Evolutionary conservation across 2,329 filamentous ascomycete species (phyloP), one percentile per base, ranked within the genome.

Genomic region (Stagonosporopsis rhizophila): DNA sequence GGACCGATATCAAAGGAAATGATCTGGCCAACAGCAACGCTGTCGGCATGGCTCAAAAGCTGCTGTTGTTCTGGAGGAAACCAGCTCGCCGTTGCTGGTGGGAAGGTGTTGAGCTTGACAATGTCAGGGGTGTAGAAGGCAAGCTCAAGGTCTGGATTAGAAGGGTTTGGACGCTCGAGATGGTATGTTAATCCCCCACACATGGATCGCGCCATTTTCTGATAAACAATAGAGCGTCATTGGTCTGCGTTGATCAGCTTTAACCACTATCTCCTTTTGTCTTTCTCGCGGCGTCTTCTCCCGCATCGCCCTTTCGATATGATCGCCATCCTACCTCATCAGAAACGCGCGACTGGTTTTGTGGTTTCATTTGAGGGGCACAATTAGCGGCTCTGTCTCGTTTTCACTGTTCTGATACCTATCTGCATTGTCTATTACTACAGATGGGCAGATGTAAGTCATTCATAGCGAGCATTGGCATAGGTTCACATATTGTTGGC

Each of bases 131-230:
- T 14, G 89, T 98, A 7, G 87, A 96, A 47, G 94, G 93, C 48
- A 91, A 89, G 75, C 83, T 99, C 66, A 99, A 99, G 79, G 92
- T 99, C 56, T 99, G 95, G 95, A 98, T 99, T 75, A 85, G 95
- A 72, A 86, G 95, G 69, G 95, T 99, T 57, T 99, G 95, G 95
- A 99, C 95, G 57, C 83, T 99, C 56, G 95, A 99, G 82, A 99
- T 99, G 86, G 86, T 88, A 76, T 27, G 62, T 54, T 22, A 14
- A 25, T 27, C 27, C 34, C 55, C n/a, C 19, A 32, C 23, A 20
- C n/a, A 44, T 27, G 17, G 11, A 19, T 17, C 11, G 11, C 44
- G n/a, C 42, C 39, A n/a, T 61, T 72, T 62, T 67, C 56, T 42
- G 23, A 53, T 35, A 44, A 34, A 27, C 15, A 47, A 44, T 66